Conservation (phyloP, 2,329 filamentous ascomycete species). For the Dactylellina haptotyla region DNA sequence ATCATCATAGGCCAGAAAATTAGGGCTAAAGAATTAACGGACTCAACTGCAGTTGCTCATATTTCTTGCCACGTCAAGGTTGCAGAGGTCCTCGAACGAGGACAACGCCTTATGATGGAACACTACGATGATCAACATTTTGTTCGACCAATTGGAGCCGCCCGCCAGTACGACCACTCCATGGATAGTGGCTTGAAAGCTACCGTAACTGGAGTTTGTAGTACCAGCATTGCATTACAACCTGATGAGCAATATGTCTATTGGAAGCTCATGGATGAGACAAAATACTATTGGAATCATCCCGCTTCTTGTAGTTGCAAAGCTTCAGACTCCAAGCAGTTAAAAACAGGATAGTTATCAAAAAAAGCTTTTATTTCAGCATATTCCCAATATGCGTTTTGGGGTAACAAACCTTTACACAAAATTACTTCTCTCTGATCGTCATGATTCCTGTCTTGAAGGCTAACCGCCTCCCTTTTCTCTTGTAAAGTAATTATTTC, state of each 20-base stretch:
- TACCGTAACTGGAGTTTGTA: conserved; percentile 4
- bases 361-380: no score
- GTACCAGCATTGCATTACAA: conserved; percentile 6
- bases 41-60: conserved; percentile 11
- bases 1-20: conserved; percentile 18
- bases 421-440: no score
- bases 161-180: conserved; percentile 28
- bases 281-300: conserved; percentile 30
- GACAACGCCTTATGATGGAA: conserved; percentile 36
- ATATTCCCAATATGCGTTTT: no score
- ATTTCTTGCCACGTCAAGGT: conserved; percentile 31
- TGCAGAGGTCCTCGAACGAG: conserved; percentile 28
- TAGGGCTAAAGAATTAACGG: conserved; percentile 11
- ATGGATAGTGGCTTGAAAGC: conserved; percentile 24
- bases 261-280: conserved; percentile 19
- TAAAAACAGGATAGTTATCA: no score
- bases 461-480: no score
- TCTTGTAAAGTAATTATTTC: no score
- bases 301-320: conserved; percentile 26
- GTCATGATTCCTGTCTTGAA: no score
- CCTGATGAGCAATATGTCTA: conserved; percentile 22
- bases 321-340: not conserved
- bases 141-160: conserved; percentile 25
- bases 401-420: no score
- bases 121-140: not conserved